Conservation (phyloP, 2,329 filamentous ascomycete species). For the Helicocarpus griseus region DNA sequence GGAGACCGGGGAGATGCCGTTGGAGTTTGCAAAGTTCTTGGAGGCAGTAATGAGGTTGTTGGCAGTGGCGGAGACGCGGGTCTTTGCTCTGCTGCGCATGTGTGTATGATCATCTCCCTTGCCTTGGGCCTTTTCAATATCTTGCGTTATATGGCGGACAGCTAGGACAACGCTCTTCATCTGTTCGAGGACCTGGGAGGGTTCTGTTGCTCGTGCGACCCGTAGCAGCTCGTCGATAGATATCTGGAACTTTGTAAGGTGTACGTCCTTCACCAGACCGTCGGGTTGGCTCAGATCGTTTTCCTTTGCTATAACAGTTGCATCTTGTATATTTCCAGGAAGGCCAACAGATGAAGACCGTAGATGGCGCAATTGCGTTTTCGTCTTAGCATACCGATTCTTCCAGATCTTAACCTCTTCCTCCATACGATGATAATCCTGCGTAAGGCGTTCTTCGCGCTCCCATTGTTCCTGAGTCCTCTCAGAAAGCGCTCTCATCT, state of each 20-base stretch:
- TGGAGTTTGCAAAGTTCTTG: conserved; percentile 77
- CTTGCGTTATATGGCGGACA: conserved; percentile 75
- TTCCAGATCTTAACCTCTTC: conserved; percentile 84
- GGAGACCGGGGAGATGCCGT: conserved; percentile 84
- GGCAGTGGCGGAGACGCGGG: conserved; percentile 78
- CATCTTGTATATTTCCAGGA: conserved; percentile 35
- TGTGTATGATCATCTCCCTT: conserved; percentile 44
- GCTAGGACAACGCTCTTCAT: conserved; percentile 80
- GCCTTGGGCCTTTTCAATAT: conserved; percentile 54
- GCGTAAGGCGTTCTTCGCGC: conserved; percentile 67
- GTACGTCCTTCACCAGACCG: conserved; percentile 79
- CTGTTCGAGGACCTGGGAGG: conserved; percentile 65
- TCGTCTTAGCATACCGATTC: conserved; percentile 74
- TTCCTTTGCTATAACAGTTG: conserved; percentile 50
- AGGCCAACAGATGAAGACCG: conserved; percentile 72
- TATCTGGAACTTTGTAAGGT: conserved; percentile 92
- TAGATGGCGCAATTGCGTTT: conserved; percentile 74
- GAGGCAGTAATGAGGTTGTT: conserved; percentile 93
- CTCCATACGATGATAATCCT: conserved; percentile 66
- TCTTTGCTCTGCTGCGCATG: conserved; percentile 61
- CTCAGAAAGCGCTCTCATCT: conserved; percentile 81
- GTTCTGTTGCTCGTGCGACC: conserved; percentile 61
- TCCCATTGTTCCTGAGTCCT: conserved; percentile 71
- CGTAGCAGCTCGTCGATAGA: conserved; percentile 84
- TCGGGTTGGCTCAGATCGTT: conserved; percentile 61